These are phyloP conservation scores for Veloporphyrellus conicus DNA, from an alignment of 1,284 basidiomycete species.

Conservation along the genomic window DNA sequence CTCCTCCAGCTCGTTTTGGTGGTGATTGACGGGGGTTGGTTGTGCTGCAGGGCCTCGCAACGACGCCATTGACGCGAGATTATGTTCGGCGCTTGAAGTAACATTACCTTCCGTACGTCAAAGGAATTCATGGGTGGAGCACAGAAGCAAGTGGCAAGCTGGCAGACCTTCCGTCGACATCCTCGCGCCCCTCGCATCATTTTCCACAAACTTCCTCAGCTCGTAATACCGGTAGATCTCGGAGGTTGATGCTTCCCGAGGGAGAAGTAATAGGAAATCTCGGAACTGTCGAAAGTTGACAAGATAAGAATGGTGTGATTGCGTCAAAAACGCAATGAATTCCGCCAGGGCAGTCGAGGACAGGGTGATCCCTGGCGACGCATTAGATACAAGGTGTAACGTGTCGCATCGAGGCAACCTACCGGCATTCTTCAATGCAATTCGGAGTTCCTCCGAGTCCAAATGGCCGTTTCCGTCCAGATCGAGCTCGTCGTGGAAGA, in stretches of 20 bases:
- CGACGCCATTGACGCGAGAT: constrained; percentile 38
- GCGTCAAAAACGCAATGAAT: constrained; percentile 75
- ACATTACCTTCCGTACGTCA: constrained; percentile 58
- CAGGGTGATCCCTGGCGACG: constrained; percentile 60
- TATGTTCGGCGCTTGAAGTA: constrained; percentile 68
- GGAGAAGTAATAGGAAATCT: constrained; percentile 84
- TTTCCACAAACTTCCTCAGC: constrained; percentile 67
- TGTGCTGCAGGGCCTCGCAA: constrained; percentile 20
- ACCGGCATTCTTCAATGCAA: constrained; percentile 74
- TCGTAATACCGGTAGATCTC: constrained; percentile 89
- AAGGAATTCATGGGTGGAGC: constrained; percentile 23
- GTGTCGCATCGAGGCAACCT: constrained; percentile 28
- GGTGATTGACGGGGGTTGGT: constrained; percentile 36
- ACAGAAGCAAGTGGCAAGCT: constrained; percentile 17
- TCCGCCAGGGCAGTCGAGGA: constrained; percentile 65
- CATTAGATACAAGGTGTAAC: constrained; percentile 18
- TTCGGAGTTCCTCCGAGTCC: constrained; percentile 66
- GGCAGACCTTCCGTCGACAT: constrained; percentile 83
- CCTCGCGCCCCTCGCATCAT: constrained; percentile 75
- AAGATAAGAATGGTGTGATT: constrained; percentile 60
- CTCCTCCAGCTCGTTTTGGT: constrained; percentile 50
- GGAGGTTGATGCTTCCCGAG: constrained; percentile 71
- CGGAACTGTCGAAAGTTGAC: constrained; percentile 85
- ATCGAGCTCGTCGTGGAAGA: constrained; percentile 86
- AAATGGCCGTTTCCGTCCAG: constrained; percentile 80